Evolutionary conservation across 2,329 filamentous ascomycete species (phyloP).

Genomic region (Stagonosporopsis rhizophila): DNA sequence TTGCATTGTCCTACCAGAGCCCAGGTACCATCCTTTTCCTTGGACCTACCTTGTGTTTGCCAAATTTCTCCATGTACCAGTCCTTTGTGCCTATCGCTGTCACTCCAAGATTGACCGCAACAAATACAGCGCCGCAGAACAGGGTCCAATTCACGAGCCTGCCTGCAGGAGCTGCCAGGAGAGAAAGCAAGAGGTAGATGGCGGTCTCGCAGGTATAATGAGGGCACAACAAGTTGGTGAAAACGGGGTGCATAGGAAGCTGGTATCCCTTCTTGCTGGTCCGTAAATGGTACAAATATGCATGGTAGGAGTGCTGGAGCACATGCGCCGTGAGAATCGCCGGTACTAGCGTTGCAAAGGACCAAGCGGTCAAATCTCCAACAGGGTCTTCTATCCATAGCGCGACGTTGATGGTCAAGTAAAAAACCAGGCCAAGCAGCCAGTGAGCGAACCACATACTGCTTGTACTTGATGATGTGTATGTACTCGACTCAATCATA

Average conservation of each 20-base stretch:
- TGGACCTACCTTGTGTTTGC: conserved; percentile 36
- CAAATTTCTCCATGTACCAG: conserved; percentile 55
- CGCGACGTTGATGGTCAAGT: conserved; percentile 73
- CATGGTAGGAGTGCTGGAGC: conserved; percentile 71
- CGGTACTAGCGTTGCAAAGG: conserved; percentile 62
- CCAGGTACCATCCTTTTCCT: conserved; percentile 44
- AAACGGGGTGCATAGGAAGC: conserved; percentile 75
- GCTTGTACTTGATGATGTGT: conserved; percentile 73
- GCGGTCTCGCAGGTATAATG: conserved; percentile 91
- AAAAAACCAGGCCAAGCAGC: conserved; percentile 79
- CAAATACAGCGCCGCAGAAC: conserved; percentile 73
- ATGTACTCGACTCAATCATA: conserved; percentile 73
- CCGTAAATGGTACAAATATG: conserved; percentile 54
- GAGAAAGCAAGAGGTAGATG: conserved; percentile 79
- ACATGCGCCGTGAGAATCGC: conserved; percentile 74
- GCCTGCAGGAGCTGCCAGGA: conserved; percentile 74
- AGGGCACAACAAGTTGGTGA: conserved; percentile 77
- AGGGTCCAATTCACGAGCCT: conserved; percentile 75
- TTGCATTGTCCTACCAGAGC: conserved; percentile 35
- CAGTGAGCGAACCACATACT: conserved; percentile 89
- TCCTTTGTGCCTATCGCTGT: conserved; percentile 78
- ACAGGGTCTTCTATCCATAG: conserved; percentile 82
- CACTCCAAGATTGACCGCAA: conserved; percentile 78
- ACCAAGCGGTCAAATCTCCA: conserved; percentile 43
- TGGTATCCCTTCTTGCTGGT: conserved; percentile 70